Evolutionary conservation across 805 yeast genomes (phyloP).

Genomic region (Kluyveromyces aestuarii): DNA sequence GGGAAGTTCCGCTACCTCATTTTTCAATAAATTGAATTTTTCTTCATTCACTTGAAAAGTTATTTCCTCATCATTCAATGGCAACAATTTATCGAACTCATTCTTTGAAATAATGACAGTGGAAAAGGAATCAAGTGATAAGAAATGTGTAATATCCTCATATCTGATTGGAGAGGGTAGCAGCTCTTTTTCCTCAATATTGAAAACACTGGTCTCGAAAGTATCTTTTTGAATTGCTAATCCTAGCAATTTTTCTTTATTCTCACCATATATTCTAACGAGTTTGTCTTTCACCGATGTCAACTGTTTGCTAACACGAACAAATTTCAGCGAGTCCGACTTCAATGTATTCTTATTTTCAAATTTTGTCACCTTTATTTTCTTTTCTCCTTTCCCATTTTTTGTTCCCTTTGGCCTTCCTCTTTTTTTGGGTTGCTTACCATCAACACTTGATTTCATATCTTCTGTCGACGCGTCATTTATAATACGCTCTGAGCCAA

Average conservation of each 20-base stretch:
- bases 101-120: constrained; percentile 10
- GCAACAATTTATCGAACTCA: constrained; percentile 21
- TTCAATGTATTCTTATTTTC: constrained; percentile 10
- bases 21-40: constrained; percentile 11
- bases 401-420: background rate
- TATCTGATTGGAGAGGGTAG: background rate
- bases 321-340: constrained; percentile 14
- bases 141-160: constrained; percentile 13
- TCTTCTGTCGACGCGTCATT: background rate
- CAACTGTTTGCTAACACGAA: constrained; percentile 24
- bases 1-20: constrained; percentile 22
- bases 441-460: background rate
- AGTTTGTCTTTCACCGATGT: constrained; percentile 36
- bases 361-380: background rate
- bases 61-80: constrained; percentile 11
- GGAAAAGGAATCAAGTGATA: background rate
- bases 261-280: constrained; percentile 40
- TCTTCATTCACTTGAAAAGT: constrained; percentile 14
- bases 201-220: constrained; percentile 43
- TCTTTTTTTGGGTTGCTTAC: background rate
- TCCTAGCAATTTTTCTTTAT: constrained; percentile 34
- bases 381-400: background rate
- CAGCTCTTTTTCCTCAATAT: constrained; percentile 15
- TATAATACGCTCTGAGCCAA: background rate
- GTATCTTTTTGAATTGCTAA: constrained; percentile 37